Evolutionary conservation across 371 early-diverging fungal genomes (phyloP).

Genomic region (Syncephalastrum racemosum): DNA sequence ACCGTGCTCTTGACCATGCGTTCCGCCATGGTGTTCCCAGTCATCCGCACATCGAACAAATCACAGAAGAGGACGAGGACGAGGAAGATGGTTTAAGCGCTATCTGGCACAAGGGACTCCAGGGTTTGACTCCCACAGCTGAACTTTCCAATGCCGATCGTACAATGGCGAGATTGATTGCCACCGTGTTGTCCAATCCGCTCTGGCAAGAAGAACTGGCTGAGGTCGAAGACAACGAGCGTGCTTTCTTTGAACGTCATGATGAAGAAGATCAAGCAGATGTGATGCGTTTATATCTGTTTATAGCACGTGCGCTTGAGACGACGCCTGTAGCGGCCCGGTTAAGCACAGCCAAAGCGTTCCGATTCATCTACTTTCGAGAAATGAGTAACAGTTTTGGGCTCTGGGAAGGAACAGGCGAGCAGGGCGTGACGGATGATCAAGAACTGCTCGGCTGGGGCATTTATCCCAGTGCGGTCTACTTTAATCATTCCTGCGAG

Average conservation of each 20-base stretch:
- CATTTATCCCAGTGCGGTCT: slow-evolving; percentile 70
- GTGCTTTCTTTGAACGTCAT: slow-evolving; percentile 17
- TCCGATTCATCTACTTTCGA: slow-evolving; percentile 57
- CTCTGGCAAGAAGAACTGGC: background rate
- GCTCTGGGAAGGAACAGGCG: slow-evolving; percentile 52
- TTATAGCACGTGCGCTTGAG: slow-evolving; percentile 14
- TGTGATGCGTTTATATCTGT: slow-evolving; percentile 24
- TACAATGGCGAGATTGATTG: slow-evolving; percentile 39
- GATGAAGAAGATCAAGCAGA: background rate
- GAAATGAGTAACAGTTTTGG: slow-evolving; percentile 72
- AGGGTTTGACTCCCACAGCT: too few relatives aligned
- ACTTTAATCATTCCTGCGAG: slow-evolving; percentile 80
- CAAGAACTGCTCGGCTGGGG: slow-evolving; percentile 62
- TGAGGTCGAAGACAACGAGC: slow-evolving; percentile 30
- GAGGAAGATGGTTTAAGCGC: too few relatives aligned
- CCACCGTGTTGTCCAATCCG: slow-evolving; percentile 1
- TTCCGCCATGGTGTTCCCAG: too few relatives aligned
- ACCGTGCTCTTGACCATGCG: too few relatives aligned
- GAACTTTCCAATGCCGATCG: slow-evolving; percentile 16
- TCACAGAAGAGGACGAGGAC: too few relatives aligned
- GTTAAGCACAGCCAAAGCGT: slow-evolving; percentile 12
- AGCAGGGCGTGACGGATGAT: slow-evolving; percentile 33
- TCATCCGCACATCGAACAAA: too few relatives aligned
- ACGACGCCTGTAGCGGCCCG: too few relatives aligned
- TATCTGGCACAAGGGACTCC: too few relatives aligned